phyloP scores from a whole-genome alignment of 2,329 filamentous ascomycete genomes.

The Aspergillus texensis region DNA sequence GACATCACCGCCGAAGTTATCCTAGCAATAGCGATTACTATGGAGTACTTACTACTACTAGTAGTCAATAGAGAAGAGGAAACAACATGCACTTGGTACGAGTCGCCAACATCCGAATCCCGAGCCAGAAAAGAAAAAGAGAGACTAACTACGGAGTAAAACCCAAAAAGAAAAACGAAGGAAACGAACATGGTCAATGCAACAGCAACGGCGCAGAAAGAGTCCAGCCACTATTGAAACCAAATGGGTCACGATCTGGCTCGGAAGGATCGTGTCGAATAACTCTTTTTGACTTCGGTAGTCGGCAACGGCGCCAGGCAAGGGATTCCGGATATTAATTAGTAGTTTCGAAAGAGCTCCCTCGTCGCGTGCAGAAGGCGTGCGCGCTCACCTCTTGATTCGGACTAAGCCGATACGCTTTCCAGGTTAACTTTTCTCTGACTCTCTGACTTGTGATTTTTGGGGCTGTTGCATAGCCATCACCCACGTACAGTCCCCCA shows the following conservation, averaged over 20 bases:
- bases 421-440: not conserved
- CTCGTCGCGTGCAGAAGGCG: not conserved
- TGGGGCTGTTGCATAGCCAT: not conserved
- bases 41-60: too few relatives aligned
- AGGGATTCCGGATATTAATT: not conserved
- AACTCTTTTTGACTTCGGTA: slow-evolving; percentile 1
- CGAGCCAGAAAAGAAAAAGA: not conserved
- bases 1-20: not conserved
- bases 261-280: not conserved
- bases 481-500: not conserved
- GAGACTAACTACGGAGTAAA: not conserved
- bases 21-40: not conserved
- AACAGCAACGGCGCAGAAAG: not conserved
- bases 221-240: slow-evolving; percentile 4
- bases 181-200: not conserved
- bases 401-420: not conserved
- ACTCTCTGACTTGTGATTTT: not conserved
- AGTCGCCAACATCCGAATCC: not conserved
- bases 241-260: not conserved
- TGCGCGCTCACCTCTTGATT: not conserved
- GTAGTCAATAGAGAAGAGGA: not conserved
- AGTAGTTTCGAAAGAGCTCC: not conserved
- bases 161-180: not conserved
- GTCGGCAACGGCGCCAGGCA: not conserved
- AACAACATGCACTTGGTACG: not conserved